phyloP scores from a whole-genome alignment of 1,139 yeast species.

The Kluyveromyces marxianus region DNA sequence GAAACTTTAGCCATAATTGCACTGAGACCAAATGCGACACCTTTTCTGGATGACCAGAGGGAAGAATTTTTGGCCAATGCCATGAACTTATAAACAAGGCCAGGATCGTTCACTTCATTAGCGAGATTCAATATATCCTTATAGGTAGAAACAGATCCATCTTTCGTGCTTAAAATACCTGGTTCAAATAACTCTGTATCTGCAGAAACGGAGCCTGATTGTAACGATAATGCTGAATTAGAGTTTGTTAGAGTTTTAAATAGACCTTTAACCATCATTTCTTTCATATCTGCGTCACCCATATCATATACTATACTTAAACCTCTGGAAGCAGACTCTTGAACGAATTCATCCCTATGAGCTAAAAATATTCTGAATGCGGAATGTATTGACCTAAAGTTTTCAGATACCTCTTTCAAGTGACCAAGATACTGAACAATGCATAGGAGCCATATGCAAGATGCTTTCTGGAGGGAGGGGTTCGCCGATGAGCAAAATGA shows the following conservation, averaged over 20 bases:
- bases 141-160: constrained; percentile 83
- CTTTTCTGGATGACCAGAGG: constrained; percentile 87
- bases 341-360: constrained; percentile 75
- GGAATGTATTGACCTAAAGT: constrained; percentile 47
- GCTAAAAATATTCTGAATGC: constrained; percentile 70
- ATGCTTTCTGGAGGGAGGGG: constrained; percentile 66
- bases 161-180: constrained; percentile 70
- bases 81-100: constrained; percentile 91
- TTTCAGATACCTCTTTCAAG: constrained; percentile 31
- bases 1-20: constrained; percentile 74
- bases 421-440: constrained; percentile 67
- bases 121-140: constrained; percentile 80
- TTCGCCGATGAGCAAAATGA: constrained; percentile 54
- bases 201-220: constrained; percentile 63
- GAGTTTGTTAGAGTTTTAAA: constrained; percentile 74
- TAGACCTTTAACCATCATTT: constrained; percentile 66
- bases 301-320: constrained; percentile 72
- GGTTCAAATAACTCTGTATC: constrained; percentile 85
- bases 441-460: constrained; percentile 83
- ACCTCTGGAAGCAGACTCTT: constrained; percentile 89
- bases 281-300: constrained; percentile 64
- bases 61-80: constrained; percentile 83
- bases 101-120: constrained; percentile 91
- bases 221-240: constrained; percentile 40
- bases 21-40: constrained; percentile 90